A percentile compares a stretch with the other conserved stretches of the same genome.
Evolutionary conservation across 169 alveolate genomes (phyloP).

Genomic region (Cryptosporidium canis): DNA sequence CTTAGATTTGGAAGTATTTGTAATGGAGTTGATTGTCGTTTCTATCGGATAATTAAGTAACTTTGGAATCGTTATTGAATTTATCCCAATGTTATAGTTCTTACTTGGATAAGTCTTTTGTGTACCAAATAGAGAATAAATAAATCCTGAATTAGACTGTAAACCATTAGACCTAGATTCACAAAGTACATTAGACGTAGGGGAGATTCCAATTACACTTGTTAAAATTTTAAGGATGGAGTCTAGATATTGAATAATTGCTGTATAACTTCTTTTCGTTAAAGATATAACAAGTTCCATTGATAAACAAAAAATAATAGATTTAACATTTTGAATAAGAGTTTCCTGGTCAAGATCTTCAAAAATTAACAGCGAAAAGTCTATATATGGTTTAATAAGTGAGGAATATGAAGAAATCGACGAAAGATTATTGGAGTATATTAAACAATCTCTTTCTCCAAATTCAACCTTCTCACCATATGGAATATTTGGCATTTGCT

Average conservation of each 20-base stretch:
- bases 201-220: conserved; percentile 35
- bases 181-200: conserved; percentile 3
- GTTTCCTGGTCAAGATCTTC: conserved; percentile 34
- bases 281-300: conserved; percentile 14
- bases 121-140: conserved; percentile 10
- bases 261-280: background rate
- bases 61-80: background rate
- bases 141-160: conserved; percentile 34
- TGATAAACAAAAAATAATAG: conserved; percentile 9
- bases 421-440: background rate
- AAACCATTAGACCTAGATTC: background rate
- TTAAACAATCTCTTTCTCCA: background rate
- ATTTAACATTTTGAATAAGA: conserved; percentile 1
- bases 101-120: background rate
- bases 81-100: background rate
- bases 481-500: background rate
- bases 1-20: background rate
- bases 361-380: conserved; percentile 22
- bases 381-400: conserved; percentile 34
- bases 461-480: background rate
- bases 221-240: conserved; percentile 14
- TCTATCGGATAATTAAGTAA: background rate
- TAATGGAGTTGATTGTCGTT: background rate
- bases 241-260: conserved; percentile 25
- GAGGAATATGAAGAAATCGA: background rate